These are phyloP conservation scores for Leucogyrophana mollusca DNA, from an alignment of 768 basidiomycete species.

Conservation along the genomic window DNA sequence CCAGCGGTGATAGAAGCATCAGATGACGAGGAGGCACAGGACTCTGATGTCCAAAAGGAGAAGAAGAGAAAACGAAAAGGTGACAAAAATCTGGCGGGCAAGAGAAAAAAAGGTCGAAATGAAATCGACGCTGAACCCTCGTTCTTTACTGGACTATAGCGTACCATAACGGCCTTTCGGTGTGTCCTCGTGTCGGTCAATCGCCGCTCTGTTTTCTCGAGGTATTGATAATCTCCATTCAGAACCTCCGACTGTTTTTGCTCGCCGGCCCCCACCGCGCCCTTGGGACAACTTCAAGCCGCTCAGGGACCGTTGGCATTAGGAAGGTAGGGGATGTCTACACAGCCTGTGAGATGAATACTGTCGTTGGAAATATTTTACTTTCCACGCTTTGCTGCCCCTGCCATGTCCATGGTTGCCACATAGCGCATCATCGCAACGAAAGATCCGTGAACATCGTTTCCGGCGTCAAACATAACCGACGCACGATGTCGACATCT, in stretches of 20 bases:
- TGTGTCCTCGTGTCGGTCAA: too few relatives aligned
- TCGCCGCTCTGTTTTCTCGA: too few relatives aligned
- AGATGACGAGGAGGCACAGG: conserved; percentile 25
- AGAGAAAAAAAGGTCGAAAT: conserved; percentile 61
- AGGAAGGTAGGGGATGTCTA: background rate
- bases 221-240: too few relatives aligned
- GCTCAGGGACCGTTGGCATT: conserved; percentile 8
- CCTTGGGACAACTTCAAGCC: background rate
- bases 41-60: conserved; percentile 30
- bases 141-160: conserved; percentile 67
- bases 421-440: conserved; percentile 22
- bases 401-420: conserved; percentile 16
- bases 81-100: conserved; percentile 47
- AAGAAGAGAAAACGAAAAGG: conserved; percentile 59
- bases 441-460: conserved; percentile 15
- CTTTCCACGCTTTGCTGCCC: conserved; percentile 29
- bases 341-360: conserved; percentile 3
- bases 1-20: conserved; percentile 14
- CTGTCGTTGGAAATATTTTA: background rate
- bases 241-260: too few relatives aligned
- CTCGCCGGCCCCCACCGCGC: too few relatives aligned
- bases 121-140: conserved; percentile 53
- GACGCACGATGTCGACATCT: background rate
- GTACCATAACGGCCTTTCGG: background rate
- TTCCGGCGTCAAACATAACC: background rate